Evolutionary conservation across 1,139 yeast genomes (phyloP), one percentile per base, ranked within the genome.

Genomic region (Tardiomyces digboiensis): DNA sequence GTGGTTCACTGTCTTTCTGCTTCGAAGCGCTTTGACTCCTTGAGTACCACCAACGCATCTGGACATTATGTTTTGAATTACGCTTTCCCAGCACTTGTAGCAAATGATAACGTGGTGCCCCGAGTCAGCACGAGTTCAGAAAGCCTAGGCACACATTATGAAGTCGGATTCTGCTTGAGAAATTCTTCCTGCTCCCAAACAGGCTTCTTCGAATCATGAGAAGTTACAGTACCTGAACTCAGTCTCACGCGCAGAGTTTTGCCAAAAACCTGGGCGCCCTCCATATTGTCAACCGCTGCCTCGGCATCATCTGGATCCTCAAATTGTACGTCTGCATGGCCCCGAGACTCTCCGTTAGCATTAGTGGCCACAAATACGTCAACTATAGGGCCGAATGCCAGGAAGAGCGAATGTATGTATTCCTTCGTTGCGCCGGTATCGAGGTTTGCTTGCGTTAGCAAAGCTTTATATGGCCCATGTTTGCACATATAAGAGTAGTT

Each of bases 381-480:
- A 18, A 59, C 49, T 14, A 66, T 60, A 19, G 65, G 68, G 3
- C 70, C 70, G 52, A 65, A 66, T 8, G 70, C 57, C 19, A 62
- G 42, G 42, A 65, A 65, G 40, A 60, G 41, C 22, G 50, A 42
- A 29, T 54, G 38, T 7, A 60, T 29, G 36, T 56, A 51, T 7
- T 52, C 58, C 29, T 46, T 52, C 16, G 55, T 44, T 13, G 51
- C 48, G 29, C 49, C 21, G 14, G 44, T 38, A 38, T 50, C 55
- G 20, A 53, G 40, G 41, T 53, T 53, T 19, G 49, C 53, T 44
- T n/a, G 7, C 12, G 26, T 22, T 22, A 22, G 26, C 26, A n/a
- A n/a, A n/a, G n/a, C n/a, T n/a, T n/a, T n/a, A n/a, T n/a, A n/a
- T n/a, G n/a, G n/a, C n/a, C n/a, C n/a, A n/a, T n/a, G n/a, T n/a